Conservation (phyloP, 2,329 filamentous ascomycete species). For the Arachnomyces sp. region DNA sequence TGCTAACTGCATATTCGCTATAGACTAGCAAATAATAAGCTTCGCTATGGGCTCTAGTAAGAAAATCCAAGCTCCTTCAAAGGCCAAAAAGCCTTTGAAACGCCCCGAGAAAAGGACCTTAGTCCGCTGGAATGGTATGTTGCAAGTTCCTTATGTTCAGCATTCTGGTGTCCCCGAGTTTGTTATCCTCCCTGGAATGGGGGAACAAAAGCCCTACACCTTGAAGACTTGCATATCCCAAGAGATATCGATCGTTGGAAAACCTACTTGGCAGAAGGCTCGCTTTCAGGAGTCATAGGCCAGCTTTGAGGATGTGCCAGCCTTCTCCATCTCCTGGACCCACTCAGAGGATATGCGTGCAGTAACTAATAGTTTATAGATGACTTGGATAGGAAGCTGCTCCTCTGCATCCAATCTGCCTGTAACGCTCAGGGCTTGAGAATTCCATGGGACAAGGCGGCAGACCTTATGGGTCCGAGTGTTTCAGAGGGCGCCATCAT, state of each 20-base stretch:
- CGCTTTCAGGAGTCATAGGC: too few species aligned
- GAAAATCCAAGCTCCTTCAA: too few species aligned
- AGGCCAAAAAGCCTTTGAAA: slow-evolving; percentile 11
- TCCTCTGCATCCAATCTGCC: slow-evolving; percentile 34
- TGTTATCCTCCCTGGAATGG: too few species aligned
- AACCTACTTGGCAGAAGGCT: too few species aligned
- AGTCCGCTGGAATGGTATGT: slow-evolving; percentile 37
- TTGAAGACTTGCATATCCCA: too few species aligned
- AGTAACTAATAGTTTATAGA: slow-evolving; percentile 22
- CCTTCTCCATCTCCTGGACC: not conserved
- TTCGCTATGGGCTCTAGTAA: too few species aligned
- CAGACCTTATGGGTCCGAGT: slow-evolving; percentile 30
- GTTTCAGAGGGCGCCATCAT: slow-evolving; percentile 38
- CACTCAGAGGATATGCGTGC: too few species aligned
- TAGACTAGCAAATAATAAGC: too few species aligned
- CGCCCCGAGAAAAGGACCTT: slow-evolving; percentile 28
- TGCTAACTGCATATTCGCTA: too few species aligned
- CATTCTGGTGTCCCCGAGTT: too few species aligned
- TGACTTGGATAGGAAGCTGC: slow-evolving; percentile 35
- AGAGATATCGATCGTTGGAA: not conserved
- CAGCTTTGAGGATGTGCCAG: not conserved
- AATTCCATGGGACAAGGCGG: slow-evolving; percentile 37
- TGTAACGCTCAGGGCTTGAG: slow-evolving; percentile 30
- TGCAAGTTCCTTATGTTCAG: not conserved
- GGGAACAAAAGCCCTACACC: too few species aligned